Evolutionary conservation across 2,329 filamentous ascomycete species (phyloP), one percentile per base, ranked within the genome.

Genomic region (Boeremia lycopersici): DNA sequence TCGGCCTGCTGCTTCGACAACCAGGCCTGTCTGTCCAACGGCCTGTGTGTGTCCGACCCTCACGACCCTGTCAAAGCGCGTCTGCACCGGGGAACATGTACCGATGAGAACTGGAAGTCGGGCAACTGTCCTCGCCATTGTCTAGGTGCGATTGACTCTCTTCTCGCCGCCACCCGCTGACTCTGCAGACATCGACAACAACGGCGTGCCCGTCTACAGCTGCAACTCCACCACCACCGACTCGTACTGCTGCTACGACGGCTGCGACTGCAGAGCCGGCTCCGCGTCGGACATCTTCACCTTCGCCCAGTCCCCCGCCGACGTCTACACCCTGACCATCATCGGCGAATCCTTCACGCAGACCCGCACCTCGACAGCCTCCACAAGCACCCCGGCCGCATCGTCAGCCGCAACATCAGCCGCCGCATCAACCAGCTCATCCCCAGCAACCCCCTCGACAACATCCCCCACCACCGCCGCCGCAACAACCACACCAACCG

Each of bases 21-120:
- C 13, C 68, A 71, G 59, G 67, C 68, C 11, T 71, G 68, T 51
- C 59, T 71, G n/a, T 69, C 65, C 15, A 71, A 71, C 23, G 68
- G 67, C 8, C 64, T 71, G 29, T 69, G 65, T 42, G 64, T 67
- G 3, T 65, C 63, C 15, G 63, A 69, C 30, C 67, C 68, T 12
- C 62, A 66, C 34, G 56, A 63, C 30, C 43, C 50, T n/a, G 55
- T 38, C 0, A 54, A 61, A 35, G 56, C 63, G 25, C 62, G 63
- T 38, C 39, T 63, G 1, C 65, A 69, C 45, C 56, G 67, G 35
- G 67, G 67, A 17, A 70, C 67, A 5, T 70, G 67, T 48, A 69
- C 65, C 10, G 67, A 70, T 41, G 48, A 54, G n/a, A 40, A 50
- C 2, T 70, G 66, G 66, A 64, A 63, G 46, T 62, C 56, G 11